These are phyloP conservation scores for Strobilomyces dryophilus DNA, from an alignment of 768 basidiomycete species.

Conservation along the genomic window DNA sequence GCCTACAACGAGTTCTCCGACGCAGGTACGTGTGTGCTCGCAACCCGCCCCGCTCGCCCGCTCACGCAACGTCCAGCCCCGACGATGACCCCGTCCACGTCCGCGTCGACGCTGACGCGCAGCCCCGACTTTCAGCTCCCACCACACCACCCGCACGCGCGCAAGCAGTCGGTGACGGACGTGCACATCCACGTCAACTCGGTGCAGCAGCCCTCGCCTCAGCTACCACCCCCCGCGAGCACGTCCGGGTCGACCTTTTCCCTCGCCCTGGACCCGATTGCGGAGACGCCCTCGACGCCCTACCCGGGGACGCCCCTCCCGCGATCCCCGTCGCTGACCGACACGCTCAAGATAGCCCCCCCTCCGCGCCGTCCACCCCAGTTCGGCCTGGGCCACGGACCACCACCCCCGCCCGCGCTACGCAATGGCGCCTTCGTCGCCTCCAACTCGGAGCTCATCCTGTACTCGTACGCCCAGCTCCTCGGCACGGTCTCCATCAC, in stretches of 20 bases:
- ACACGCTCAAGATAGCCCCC: conserved; percentile 25
- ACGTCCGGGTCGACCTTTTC: conserved; percentile 48
- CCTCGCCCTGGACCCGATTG: conserved; percentile 45
- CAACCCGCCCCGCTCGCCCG: background rate
- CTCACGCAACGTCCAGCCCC: conserved; percentile 8
- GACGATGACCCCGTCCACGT: conserved; percentile 1
- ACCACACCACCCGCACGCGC: conserved; percentile 69
- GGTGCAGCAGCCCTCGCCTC: conserved; percentile 18
- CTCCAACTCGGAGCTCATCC: conserved; percentile 60
- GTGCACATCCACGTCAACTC: conserved; percentile 37
- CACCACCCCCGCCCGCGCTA: conserved; percentile 24
- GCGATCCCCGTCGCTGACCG: conserved; percentile 24
- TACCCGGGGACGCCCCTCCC: conserved; percentile 36
- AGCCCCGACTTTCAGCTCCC: conserved; percentile 49
- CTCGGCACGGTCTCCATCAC: conserved; percentile 61
- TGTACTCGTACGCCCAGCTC: conserved; percentile 84
- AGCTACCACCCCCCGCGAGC: conserved; percentile 16
- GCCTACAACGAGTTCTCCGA: conserved; percentile 29
- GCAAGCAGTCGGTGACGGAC: conserved; percentile 67
- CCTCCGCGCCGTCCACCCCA: conserved; percentile 36
- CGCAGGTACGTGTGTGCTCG: conserved; percentile 15
- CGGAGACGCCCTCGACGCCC: conserved; percentile 38
- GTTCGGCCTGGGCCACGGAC: conserved; percentile 47
- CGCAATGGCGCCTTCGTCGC: conserved; percentile 45
- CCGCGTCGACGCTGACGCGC: conserved; percentile 38